Evolutionary conservation across 2,329 filamentous ascomycete species (phyloP).

Genomic region (Hypoxylon sp.): DNA sequence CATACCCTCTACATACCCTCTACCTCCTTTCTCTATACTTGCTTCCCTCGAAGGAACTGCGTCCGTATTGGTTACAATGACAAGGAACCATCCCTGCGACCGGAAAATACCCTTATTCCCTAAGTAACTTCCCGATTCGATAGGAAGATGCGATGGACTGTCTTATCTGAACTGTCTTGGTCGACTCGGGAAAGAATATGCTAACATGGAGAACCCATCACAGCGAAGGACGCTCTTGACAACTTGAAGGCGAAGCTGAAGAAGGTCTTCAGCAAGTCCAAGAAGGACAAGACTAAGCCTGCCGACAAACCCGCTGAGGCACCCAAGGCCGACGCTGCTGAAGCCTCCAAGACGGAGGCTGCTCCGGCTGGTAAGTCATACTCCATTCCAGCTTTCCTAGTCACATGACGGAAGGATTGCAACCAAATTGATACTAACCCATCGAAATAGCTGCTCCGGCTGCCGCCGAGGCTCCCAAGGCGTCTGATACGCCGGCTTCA

Average conservation of each 20-base stretch:
- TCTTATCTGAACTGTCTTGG: conserved; percentile 10
- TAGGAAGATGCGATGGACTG: conserved; percentile 5
- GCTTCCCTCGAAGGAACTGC: conserved; percentile 4
- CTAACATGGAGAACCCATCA: conserved; percentile 38
- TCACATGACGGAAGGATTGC: conserved; percentile 15
- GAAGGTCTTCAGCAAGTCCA: conserved; percentile 47
- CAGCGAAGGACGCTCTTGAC: conserved; percentile 67
- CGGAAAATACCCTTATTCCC: neutral
- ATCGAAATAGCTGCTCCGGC: conserved; percentile 31
- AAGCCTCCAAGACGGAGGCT: conserved; percentile 49
- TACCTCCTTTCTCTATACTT: conserved; percentile 11
- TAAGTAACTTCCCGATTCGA: neutral
- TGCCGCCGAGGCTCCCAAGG: conserved; percentile 40
- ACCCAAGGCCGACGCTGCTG: conserved; percentile 49
- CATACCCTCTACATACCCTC: conserved; percentile 33
- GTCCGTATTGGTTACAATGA: conserved; percentile 4
- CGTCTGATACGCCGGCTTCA: conserved; percentile 27
- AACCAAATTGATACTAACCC: conserved; percentile 26
- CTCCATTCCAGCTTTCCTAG: conserved; percentile 8
- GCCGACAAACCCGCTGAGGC: conserved; percentile 48
- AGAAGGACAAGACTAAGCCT: conserved; percentile 52
- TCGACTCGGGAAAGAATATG: conserved; percentile 1
- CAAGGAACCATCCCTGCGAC: conserved; percentile 10
- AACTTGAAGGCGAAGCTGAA: conserved; percentile 69
- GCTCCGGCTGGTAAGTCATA: conserved; percentile 52